These are phyloP conservation scores for Lentinula boryana DNA, from an alignment of 768 basidiomycete species.

Conservation along the genomic window DNA sequence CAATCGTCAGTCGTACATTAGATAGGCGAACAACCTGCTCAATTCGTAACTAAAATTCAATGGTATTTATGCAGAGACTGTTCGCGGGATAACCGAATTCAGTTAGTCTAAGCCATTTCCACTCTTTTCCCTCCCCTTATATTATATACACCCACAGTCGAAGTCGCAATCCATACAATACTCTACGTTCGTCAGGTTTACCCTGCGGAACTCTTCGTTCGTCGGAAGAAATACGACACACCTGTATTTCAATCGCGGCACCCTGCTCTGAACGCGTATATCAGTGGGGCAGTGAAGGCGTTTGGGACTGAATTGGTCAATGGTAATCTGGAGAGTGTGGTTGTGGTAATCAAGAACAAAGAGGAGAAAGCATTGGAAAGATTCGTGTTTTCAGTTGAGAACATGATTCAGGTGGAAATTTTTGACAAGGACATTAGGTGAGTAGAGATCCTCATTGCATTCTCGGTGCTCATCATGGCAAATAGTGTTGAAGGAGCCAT, in stretches of 20 bases:
- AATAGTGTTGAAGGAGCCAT: constrained; percentile 70
- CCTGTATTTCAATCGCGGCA: constrained; percentile 94
- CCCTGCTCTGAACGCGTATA: constrained; percentile 81
- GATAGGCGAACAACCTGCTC: background rate
- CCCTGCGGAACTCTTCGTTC: constrained; percentile 80
- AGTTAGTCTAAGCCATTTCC: constrained; percentile 34
- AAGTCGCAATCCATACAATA: constrained; percentile 89
- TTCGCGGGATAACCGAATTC: constrained; percentile 65
- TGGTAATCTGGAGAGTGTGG: constrained; percentile 77
- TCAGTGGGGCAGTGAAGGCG: constrained; percentile 84
- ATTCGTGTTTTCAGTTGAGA: constrained; percentile 83
- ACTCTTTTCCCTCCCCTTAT: background rate
- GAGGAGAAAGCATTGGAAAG: constrained; percentile 81
- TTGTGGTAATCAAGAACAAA: constrained; percentile 80
- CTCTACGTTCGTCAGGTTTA: constrained; percentile 89
- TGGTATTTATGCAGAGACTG: constrained; percentile 40
- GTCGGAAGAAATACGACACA: constrained; percentile 84
- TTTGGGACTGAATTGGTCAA: constrained; percentile 68
- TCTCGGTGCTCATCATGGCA: background rate
- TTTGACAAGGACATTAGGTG: constrained; percentile 70
- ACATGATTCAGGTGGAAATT: constrained; percentile 66
- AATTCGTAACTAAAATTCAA: background rate
- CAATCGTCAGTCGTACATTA: constrained; percentile 24
- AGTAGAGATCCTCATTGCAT: constrained; percentile 6
- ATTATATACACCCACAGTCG: constrained; percentile 49